These are phyloP conservation scores for Rhizoclosmatium sp. DNA, from an alignment of 192 early-diverging fungal genomes.

Conservation along the genomic window DNA sequence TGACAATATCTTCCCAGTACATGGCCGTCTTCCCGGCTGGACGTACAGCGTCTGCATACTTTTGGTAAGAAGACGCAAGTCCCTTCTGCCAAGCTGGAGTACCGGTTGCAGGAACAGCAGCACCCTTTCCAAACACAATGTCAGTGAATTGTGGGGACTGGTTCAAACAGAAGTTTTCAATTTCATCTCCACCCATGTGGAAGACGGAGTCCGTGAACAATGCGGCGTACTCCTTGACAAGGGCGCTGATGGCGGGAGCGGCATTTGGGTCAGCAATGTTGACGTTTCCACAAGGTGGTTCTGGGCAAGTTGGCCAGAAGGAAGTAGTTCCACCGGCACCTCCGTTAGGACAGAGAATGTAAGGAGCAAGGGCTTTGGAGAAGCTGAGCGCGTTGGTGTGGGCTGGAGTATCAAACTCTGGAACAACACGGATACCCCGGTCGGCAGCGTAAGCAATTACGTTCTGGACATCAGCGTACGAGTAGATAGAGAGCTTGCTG, in stretches of 20 bases:
- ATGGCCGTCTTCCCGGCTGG: conserved; percentile 10
- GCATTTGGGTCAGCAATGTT: conserved; percentile 63
- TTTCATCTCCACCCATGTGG: conserved; percentile 70
- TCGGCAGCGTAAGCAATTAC: conserved; percentile 76
- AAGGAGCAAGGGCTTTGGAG: conserved; percentile 19
- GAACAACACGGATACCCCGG: conserved; percentile 84
- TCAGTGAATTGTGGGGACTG: neutral
- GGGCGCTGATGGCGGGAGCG: conserved; percentile 62
- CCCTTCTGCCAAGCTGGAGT: neutral
- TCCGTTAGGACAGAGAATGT: conserved; percentile 35
- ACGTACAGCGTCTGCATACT: conserved; percentile 1
- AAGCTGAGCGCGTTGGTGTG: conserved; percentile 14
- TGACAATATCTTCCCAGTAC: conserved; percentile 34
- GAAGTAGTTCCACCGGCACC: conserved; percentile 36
- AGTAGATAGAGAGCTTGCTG: conserved; percentile 58
- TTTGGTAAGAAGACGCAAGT: neutral
- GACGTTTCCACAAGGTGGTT: conserved; percentile 87
- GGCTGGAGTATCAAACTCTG: conserved; percentile 75
- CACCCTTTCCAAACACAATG: neutral
- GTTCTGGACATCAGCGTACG: conserved; percentile 61
- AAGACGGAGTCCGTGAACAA: conserved; percentile 76
- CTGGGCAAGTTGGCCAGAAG: conserved; percentile 39
- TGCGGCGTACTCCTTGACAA: conserved; percentile 72
- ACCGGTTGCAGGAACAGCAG: neutral
- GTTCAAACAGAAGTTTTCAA: conserved; percentile 30